A percentile compares a stretch with the other conserved stretches of the same genome.
phyloP scores from a whole-genome alignment of 2,329 filamentous ascomycete genomes.

The Fusarium acutatum region DNA sequence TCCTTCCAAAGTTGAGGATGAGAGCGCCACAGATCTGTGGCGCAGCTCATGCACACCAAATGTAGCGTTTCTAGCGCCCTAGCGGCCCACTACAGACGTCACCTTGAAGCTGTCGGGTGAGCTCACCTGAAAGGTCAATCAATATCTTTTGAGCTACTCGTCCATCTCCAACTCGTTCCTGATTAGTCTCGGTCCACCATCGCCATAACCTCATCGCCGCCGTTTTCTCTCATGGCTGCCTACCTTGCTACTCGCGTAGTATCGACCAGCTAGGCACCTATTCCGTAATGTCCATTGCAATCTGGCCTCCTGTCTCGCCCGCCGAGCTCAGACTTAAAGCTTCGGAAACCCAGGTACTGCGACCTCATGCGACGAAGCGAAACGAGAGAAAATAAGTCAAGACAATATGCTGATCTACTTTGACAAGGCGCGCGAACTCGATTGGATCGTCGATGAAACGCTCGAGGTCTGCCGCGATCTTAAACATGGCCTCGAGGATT shows the following conservation, averaged over 20 bases:
- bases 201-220: not conserved
- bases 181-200: constrained; percentile 1
- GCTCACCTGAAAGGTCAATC: constrained; percentile 11
- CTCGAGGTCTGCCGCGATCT: constrained; percentile 58
- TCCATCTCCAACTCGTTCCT: constrained; percentile 34
- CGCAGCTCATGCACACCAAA: constrained; percentile 14
- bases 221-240: constrained; percentile 36
- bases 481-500: constrained; percentile 81
- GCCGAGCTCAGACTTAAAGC: constrained; percentile 60
- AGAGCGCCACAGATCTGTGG: constrained; percentile 26
- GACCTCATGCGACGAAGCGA: not conserved
- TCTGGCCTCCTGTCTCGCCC: constrained; percentile 65
- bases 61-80: not conserved
- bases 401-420: constrained; percentile 41
- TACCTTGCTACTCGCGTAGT: not conserved
- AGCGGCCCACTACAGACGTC: constrained; percentile 30
- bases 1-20: not conserved
- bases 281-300: constrained; percentile 63
- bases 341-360: constrained; percentile 60
- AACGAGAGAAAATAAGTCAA: not conserved
- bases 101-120: constrained; percentile 7
- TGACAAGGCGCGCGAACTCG: constrained; percentile 59
- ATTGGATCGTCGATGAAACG: constrained; percentile 63
- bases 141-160: constrained; percentile 14
- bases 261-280: constrained; percentile 14